These are phyloP conservation scores for Colletotrichum lentis DNA, from an alignment of 2,329 filamentous ascomycete genomes.

Conservation along the genomic window DNA sequence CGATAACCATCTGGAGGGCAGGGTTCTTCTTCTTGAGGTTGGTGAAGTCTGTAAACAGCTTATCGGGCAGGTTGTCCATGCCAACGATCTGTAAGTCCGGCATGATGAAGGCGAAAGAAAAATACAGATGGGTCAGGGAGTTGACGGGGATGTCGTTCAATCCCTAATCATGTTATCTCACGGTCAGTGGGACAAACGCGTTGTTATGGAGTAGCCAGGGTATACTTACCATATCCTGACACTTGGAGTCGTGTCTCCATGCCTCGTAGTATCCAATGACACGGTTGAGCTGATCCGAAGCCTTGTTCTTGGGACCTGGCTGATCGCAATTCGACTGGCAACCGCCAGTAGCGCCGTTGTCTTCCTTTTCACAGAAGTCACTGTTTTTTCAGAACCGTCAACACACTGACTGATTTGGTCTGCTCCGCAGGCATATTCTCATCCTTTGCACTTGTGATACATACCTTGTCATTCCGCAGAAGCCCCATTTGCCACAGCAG, in stretches of 20 bases:
- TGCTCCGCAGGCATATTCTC: no score
- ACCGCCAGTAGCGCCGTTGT: constrained; percentile 16
- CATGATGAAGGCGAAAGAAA: constrained; percentile 50
- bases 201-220: no score
- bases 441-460: no score
- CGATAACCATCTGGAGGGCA: constrained; percentile 46
- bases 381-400: no score
- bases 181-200: no score
- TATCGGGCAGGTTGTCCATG: constrained; percentile 41
- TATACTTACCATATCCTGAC: constrained; percentile 17
- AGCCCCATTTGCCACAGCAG: constrained; percentile 48
- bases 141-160: constrained; percentile 39
- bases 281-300: constrained; percentile 36
- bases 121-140: constrained; percentile 43
- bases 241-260: constrained; percentile 40
- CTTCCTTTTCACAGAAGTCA: constrained; percentile 20
- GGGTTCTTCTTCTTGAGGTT: constrained; percentile 43
- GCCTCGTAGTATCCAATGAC: constrained; percentile 49
- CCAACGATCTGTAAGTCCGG: no score
- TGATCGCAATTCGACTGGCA: constrained; percentile 44
- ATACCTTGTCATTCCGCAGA: constrained; percentile 44
- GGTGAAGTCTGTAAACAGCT: constrained; percentile 43
- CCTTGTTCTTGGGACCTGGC: constrained; percentile 22
- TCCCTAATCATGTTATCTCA: no score
- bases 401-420: no score